phyloP scores from a whole-genome alignment of 768 basidiomycete species.

The Mrakia frigida region DNA sequence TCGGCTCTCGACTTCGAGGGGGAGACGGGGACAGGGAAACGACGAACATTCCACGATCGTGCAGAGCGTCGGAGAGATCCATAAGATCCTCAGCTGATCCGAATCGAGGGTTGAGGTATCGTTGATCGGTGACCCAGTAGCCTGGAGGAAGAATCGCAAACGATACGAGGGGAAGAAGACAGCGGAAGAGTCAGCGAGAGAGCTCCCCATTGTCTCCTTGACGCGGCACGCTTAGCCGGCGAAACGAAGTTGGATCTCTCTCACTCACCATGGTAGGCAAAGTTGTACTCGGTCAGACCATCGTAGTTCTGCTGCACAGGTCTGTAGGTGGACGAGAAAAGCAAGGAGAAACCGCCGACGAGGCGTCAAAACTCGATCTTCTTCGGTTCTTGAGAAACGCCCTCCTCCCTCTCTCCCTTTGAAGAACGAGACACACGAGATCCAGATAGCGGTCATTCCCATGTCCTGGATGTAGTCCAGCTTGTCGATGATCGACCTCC shows the following conservation, averaged over 20 bases:
- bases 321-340: background rate
- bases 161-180: background rate
- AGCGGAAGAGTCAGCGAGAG: background rate
- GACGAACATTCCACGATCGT: conserved; percentile 66
- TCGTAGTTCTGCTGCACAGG: conserved; percentile 29
- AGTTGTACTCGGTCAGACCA: conserved; percentile 23
- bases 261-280: conserved; percentile 31
- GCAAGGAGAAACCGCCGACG: background rate
- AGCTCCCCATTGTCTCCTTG: background rate
- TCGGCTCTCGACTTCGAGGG: background rate
- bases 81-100: conserved; percentile 69
- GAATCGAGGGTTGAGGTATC: conserved; percentile 59
- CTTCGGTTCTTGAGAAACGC: background rate
- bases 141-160: conserved; percentile 25
- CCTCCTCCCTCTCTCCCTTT: background rate
- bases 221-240: background rate
- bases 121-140: conserved; percentile 31
- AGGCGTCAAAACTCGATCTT: background rate
- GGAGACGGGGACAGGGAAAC: background rate
- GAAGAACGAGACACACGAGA: conserved; percentile 46
- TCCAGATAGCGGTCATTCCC: conserved; percentile 82
- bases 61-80: conserved; percentile 60
- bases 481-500: conserved; percentile 62
- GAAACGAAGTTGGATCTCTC: background rate
- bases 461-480: conserved; percentile 80